Evolutionary conservation across 495 filamentous ascomycete species (phyloP), one percentile per base, ranked within the genome.

Genomic region (Endocarpon pusillum): DNA sequence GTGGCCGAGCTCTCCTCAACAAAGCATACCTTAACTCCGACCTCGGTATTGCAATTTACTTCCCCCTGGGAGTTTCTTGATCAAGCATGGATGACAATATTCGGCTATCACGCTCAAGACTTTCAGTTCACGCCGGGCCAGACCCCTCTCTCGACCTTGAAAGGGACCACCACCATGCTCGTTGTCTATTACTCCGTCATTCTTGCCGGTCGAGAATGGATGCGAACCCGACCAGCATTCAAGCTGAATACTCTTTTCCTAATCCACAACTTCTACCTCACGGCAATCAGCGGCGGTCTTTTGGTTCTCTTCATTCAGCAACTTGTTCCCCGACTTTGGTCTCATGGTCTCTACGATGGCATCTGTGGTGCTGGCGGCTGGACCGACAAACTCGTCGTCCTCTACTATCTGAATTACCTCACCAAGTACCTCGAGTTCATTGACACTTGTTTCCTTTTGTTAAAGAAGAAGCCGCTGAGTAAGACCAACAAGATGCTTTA

Each of bases 381-480:
- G 79, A 81, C 79, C 19, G 66, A 78, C 40, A 70, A 72, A 40
- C 47, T 85, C 49, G 75, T 83, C 21, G 65, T 78, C 17, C 61
- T 85, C 26, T 85, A 85, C 63, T 85, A 85, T 80, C 58, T 86
- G 41, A 86, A 85, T 57, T 84, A 84, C 59, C 67, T 84, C 16
- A 82, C 76, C 43, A 84, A 84, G 55, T 86, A 81, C 54, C 66
- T 84, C 35, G 80, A 86, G 49, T 64, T 86, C 28, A 47, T 85
- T 42, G 80, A 86, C 51, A 86, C 80, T 33, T 66, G 77, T 43
- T 86, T 86, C 66, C 57, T 86, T 36, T 75, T 83, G 58, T 58
- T 84, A 43, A 84, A 85, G 71, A 86, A 86, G 66, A 86, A 85
- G 65, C 80, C 80, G 20, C 57, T 82, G 51, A 80, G 74, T 78